Base-by-base conservation (phyloP, 2,329 filamentous ascomycete species). In the Claviceps sp. region DNA sequence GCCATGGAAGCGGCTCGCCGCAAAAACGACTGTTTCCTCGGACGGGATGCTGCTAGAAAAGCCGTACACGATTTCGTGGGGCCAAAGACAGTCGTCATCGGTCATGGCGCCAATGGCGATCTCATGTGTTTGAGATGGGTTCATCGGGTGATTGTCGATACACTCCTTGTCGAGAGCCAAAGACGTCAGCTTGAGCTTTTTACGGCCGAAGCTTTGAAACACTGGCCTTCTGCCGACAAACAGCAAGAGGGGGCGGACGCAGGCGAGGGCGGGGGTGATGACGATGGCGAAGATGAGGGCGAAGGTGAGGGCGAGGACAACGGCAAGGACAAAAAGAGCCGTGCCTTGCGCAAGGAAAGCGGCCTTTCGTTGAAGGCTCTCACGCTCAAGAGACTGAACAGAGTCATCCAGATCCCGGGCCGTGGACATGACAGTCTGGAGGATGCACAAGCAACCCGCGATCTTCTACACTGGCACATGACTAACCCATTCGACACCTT, bases 71-170 rank as follows among this genome's bases (percentile, higher is more conserved):
- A 62, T 11, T 73, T 70, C 50, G 65, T 78, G 4, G 67, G 70
- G 0, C 67, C 67, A 0, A 57, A 69, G 0, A 79, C 76, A 0
- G 63, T 78, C 8, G 63, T 79, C 6, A 63, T 79, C 2, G 70
- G 70, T 0, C 76, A 79, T 50, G 66, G 65, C 0, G 68, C 66
- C 1, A 58, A 67, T 9, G 63, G 65, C 38, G 75, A 77, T 54
- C 57, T 78, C 18, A 57, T 59, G 0, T 62, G 67, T 1, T 58
- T 79, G 55, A 64, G 74, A n/a, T 75, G 72, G 72, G 70, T 74
- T 13, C 75, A 78, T 55, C 50, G 51, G 0, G 52, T 55, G 0
- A 60, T 77, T 0, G 62, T 77, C 18, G 75, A 79, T 57, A 75
- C 74, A 0, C 59, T 66, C n/a, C 26, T 68, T 2, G 53, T 69